phyloP scores from a whole-genome alignment of 306 rosid species.

The Neltuma alba region DNA sequence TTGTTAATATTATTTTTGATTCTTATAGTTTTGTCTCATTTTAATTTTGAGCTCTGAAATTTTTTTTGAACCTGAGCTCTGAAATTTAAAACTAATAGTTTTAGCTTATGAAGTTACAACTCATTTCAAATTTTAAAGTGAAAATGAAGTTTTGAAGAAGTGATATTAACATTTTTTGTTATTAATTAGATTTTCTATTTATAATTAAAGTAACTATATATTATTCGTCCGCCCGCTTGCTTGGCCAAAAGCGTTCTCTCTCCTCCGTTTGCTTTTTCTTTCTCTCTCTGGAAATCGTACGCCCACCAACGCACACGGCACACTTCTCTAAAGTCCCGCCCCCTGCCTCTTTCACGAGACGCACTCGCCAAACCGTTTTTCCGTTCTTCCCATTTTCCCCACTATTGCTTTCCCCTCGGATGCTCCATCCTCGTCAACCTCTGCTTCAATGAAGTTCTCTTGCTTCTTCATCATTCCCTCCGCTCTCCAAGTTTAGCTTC shows the following conservation, averaged over 20 bases:
- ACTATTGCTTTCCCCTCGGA: not conserved
- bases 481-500: constrained; percentile 5
- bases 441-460: constrained; percentile 37
- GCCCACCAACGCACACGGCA: constrained; percentile 41
- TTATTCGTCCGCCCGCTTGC: not conserved
- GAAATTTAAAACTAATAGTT: no score
- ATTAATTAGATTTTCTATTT: no score
- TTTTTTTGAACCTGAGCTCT: no score
- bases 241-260: constrained; percentile 28
- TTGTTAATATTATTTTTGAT: no score
- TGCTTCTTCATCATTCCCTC: not conserved
- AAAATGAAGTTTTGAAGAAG: no score
- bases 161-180: no score
- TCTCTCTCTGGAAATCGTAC: constrained; percentile 42
- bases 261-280: constrained; percentile 4
- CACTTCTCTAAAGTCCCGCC: constrained; percentile 31
- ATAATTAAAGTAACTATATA: no score
- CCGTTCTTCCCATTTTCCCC: not conserved
- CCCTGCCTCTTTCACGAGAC: not conserved
- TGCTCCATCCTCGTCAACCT: constrained; percentile 4
- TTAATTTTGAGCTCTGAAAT: no score
- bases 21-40: no score
- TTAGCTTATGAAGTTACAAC: no score
- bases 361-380: constrained; percentile 34
- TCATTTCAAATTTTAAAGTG: no score